Conservation (phyloP, 345 rosid genomes). For the Eucalyptus grandis region DNA sequence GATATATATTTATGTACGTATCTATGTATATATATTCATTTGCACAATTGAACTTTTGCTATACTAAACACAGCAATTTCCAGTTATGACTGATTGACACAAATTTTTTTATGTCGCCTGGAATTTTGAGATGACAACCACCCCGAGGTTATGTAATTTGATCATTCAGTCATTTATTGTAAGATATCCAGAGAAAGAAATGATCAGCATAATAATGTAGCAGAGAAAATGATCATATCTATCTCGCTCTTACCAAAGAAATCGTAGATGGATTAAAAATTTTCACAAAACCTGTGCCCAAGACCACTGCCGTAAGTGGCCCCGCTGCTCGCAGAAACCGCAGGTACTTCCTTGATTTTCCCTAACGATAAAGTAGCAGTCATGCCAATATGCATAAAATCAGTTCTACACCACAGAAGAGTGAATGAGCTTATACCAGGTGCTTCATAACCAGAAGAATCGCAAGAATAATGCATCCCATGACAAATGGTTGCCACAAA, state of each 20-base stretch:
- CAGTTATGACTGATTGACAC: not conserved
- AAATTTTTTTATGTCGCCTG: not conserved
- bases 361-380: slow-evolving; percentile 31
- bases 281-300: slow-evolving; percentile 81
- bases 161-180: not conserved
- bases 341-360: slow-evolving; percentile 78
- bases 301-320: slow-evolving; percentile 83
- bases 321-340: slow-evolving; percentile 86
- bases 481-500: slow-evolving; percentile 96
- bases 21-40: not conserved
- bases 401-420: not conserved
- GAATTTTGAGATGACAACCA: not conserved
- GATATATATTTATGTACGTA: not conserved
- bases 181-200: not conserved
- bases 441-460: slow-evolving; percentile 83
- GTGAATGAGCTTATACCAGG: slow-evolving; percentile 44
- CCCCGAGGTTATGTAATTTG: not conserved
- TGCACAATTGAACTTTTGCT: not conserved
- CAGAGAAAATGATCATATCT: not conserved
- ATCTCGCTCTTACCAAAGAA: slow-evolving; percentile 57
- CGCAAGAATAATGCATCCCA: slow-evolving; percentile 85
- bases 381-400: not conserved
- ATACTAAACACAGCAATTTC: not conserved
- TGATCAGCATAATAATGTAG: not conserved
- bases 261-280: slow-evolving; percentile 72